Evolutionary conservation across 2,329 filamentous ascomycete genomes (phyloP).

Genomic region (Byssochlamys sp.): DNA sequence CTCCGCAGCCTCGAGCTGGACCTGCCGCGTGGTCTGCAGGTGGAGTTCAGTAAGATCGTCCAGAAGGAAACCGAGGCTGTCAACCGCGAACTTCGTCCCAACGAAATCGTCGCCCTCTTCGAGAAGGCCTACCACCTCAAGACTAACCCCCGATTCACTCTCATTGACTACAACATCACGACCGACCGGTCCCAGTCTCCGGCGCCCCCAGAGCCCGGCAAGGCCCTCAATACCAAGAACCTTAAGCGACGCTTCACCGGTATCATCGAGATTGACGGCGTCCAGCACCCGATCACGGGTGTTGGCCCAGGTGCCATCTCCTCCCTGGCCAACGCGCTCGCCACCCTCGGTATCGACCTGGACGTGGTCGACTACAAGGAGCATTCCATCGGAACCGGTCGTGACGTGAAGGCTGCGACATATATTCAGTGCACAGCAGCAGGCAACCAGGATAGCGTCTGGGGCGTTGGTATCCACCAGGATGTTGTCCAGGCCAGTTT

Average conservation of each 20-base stretch:
- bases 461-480: conserved; percentile 85
- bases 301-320: conserved; percentile 86
- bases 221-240: conserved; percentile 67
- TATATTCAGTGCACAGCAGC: conserved; percentile 79
- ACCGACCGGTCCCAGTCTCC: conserved; percentile 72
- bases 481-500: conserved; percentile 86
- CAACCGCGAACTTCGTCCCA: conserved; percentile 71
- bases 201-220: conserved; percentile 56
- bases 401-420: conserved; percentile 81
- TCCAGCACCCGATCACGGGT: conserved; percentile 68
- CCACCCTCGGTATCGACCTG: conserved; percentile 68
- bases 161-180: conserved; percentile 85
- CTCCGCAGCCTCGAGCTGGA: conserved; percentile 81
- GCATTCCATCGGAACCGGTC: conserved; percentile 74
- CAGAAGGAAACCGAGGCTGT: conserved; percentile 70
- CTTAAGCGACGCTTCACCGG: conserved; percentile 75
- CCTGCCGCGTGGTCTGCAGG: conserved; percentile 80
- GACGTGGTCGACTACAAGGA: conserved; percentile 95
- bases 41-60: conserved; percentile 81
- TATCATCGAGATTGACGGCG: conserved; percentile 69
- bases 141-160: conserved; percentile 70
- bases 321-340: conserved; percentile 71
- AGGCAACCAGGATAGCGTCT: conserved; percentile 57
- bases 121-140: conserved; percentile 77
- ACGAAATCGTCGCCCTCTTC: conserved; percentile 81